Evolutionary conservation across 1,284 basidiomycete species (phyloP), one percentile per base, ranked within the genome.

Genomic region (Microbotryomycetes sp.): DNA sequence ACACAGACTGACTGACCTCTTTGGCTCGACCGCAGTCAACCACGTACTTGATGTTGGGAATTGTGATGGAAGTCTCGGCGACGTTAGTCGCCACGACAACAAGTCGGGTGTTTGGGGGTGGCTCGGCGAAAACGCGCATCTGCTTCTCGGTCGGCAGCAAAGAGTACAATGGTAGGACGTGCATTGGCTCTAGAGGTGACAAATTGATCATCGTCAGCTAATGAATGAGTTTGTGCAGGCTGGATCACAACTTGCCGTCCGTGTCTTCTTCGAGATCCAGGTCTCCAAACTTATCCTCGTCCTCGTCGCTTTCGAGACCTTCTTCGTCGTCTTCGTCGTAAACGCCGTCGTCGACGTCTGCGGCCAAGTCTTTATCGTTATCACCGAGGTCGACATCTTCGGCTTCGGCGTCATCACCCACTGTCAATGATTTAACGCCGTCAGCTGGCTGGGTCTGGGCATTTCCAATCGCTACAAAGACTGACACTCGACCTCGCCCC

Each of bases 301-400:
- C 65, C 16, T 69, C 67, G 23, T 70, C 66, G 45, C 67, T 68
- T 31, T 71, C 71, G 22, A 71, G 60, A 7, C 58, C 69, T 12
- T 70, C 66, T n/a, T 82, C 81, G n/a, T 78, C 78, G 51, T 80
- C 79, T n/a, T 65, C 66, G 55, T 80, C 78, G 9, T 76, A 77
- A 50, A 75, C 71, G 29, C 76, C 77, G 59, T 80, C 83, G 68
- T 86, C 84, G 4, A 84, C 81, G 67, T 86, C 85, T 2, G 80
- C 73, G 1, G 81, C 83, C 5, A 84, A 71, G 58, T 80, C 77
- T 31, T 62, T 76, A 32, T 64, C 52, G 25, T 74, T 70, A 47
- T 73, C 70, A 0, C 87, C 88, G 12, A 92, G 78, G 3, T 92
- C 89, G 48, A 92, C 75, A 61, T 93, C 90, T 71, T 93, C 90